Conservation (phyloP, 208 protist genomes). For the Crithidia mellificae region DNA sequence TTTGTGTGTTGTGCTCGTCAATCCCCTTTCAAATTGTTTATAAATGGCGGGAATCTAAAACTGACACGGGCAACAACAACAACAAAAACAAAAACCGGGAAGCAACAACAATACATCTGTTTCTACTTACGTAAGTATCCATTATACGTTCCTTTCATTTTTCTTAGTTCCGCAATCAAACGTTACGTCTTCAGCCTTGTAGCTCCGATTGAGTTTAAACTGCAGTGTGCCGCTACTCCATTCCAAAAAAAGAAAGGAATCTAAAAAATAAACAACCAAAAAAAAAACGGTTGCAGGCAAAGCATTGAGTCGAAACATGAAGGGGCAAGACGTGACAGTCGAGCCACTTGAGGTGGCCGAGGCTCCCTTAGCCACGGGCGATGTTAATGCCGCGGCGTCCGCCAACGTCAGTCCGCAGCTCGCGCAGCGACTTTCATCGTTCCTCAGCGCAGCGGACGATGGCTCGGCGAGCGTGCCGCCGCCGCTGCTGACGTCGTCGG, state of each 20-base stretch:
- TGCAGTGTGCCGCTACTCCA: neutral
- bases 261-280: too few relatives aligned
- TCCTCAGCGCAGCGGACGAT: neutral
- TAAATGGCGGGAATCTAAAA: neutral
- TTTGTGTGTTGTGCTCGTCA: neutral
- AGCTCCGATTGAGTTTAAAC: neutral
- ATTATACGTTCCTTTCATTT: too few relatives aligned
- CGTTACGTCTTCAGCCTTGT: neutral
- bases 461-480: neutral
- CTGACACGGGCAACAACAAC: neutral
- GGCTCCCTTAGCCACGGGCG: neutral
- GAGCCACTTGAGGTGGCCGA: conserved; percentile 4
- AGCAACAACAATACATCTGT: too few relatives aligned
- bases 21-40: neutral
- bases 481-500: neutral
- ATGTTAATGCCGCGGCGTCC: too few relatives aligned
- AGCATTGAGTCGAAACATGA: conserved; percentile 19
- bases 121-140: neutral
- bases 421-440: neutral
- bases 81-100: too few relatives aligned
- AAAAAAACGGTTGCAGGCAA: too few relatives aligned
- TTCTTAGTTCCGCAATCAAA: too few relatives aligned
- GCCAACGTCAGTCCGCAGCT: neutral
- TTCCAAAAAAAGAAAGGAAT: neutral
- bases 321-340: conserved; percentile 19